Evolutionary conservation across 768 basidiomycete species (phyloP), one percentile per base, ranked within the genome.

Genomic region (Podaxis pistillaris): DNA sequence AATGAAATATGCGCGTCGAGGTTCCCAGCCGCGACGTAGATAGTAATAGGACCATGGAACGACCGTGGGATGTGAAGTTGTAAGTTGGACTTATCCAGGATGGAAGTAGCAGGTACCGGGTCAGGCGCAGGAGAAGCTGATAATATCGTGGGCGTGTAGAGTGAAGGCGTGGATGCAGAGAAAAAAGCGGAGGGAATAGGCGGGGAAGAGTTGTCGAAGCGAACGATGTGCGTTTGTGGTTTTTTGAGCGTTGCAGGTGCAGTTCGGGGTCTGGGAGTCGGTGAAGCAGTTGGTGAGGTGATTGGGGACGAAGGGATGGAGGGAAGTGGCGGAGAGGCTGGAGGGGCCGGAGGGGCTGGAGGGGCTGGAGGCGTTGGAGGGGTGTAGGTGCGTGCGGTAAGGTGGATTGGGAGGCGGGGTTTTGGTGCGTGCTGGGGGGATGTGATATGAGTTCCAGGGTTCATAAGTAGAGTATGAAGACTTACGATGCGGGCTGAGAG

Each of bases 401-500:
- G 61, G 41, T 75, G 72, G 47, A 79, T 73, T 1, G 78, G 75
- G 1, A 72, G 73, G 1, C 79, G 73, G 3, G 75, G 70, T 11
- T 68, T 68, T 0, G 78, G 76, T 1, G 77, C 78, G 59, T 78
- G 73, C 78, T 81, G 8, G 17, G 54, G 19, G 4, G 24, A 24
- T 24, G 49, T 50, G 19, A 13, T 26, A 22, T 15, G 13, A 50
- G 22, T 12, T 46, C 19, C n/a, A 38, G 12, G 49, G 19, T 19
- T 28, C 30, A 5, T 53, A 56, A 52, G 13, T 54, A 54, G 12
- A 19, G 22, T 1, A 63, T 19, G 19, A 46, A 8, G n/a, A 71
- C 78, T 65, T 62, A 78, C 79, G 33, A 81, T 73, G 61, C 76
- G 73, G 4, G 78, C 77, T 19, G 79, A 68, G 15, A 81, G 66